Percentiles rank a stretch among this genome's conserved stretches.
These are phyloP conservation scores for Backusella morwellensis DNA, from an alignment of 192 early-diverging fungal genomes.

Conservation along the genomic window DNA sequence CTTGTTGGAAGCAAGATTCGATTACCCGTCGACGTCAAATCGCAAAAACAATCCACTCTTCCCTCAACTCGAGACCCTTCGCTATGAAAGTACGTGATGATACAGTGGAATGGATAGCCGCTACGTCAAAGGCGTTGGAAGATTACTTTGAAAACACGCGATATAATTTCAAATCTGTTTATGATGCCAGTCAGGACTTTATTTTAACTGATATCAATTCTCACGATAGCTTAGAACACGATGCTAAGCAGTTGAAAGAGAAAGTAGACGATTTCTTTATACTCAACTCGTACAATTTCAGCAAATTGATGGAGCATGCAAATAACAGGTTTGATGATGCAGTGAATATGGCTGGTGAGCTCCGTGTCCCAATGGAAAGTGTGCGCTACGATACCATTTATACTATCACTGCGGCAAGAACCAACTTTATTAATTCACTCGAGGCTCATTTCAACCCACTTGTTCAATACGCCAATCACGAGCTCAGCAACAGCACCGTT, in stretches of 20 bases:
- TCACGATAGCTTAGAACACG: not conserved
- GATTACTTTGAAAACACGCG: not conserved
- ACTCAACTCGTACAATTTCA: not conserved
- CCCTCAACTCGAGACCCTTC: not conserved
- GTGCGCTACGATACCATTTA: not conserved
- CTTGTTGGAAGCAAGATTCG: not conserved
- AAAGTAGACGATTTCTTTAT: not conserved
- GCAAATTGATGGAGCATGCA: not conserved
- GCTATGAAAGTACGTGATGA: not conserved
- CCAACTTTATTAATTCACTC: not conserved
- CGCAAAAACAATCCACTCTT: not conserved
- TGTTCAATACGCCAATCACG: not conserved
- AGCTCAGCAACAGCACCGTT: not conserved
- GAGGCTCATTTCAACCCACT: not conserved
- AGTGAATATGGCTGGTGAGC: not conserved
- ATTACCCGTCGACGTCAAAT: constrained; percentile 5
- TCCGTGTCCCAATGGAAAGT: constrained; percentile 7
- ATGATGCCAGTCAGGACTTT: not conserved
- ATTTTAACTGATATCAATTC: not conserved
- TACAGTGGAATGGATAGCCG: not conserved
- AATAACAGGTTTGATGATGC: not conserved
- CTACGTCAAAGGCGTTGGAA: not conserved
- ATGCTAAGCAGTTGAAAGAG: not conserved
- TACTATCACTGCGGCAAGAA: not conserved
- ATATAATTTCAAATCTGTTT: not conserved